Evolutionary conservation across 441 rosid genomes (phyloP).

Genomic region (Jatropha podagrica): DNA sequence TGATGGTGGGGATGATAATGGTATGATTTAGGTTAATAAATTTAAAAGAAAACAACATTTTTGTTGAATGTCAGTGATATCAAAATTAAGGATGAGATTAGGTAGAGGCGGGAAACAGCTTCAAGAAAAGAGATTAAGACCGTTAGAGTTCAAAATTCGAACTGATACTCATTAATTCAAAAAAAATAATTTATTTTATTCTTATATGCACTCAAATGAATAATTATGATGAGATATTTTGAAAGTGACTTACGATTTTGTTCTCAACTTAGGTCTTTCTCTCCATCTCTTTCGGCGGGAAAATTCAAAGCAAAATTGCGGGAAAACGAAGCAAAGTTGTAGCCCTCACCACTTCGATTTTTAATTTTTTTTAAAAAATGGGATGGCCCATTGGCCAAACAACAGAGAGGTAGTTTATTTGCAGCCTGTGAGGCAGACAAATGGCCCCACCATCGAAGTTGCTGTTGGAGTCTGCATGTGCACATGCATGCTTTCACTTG

Average conservation of each 20-base stretch:
- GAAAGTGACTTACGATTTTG: slow-evolving; percentile 28
- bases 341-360: no score
- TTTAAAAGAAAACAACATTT: no score
- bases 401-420: neutral
- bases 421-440: slow-evolving; percentile 3
- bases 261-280: no score
- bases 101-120: neutral
- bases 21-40: no score
- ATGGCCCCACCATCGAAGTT: neutral
- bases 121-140: slow-evolving; percentile 5
- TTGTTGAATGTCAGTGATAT: no score
- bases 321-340: slow-evolving; percentile 33
- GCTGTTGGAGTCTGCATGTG: neutral
- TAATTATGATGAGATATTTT: neutral
- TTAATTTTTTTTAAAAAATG: no score
- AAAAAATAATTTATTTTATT: neutral
- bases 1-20: neutral
- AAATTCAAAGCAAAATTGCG: slow-evolving; percentile 34
- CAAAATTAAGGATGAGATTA: no score
- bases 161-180: neutral
- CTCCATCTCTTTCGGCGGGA: slow-evolving; percentile 33
- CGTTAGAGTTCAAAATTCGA: slow-evolving; percentile 38
- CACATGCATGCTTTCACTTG: neutral
- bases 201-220: neutral
- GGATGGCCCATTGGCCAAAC: neutral